Evolutionary conservation across 225 moss, liverwort and hornwort genomes (phyloP), one percentile per base, ranked within the genome.

Genomic region (Marchantia polymorpha): DNA sequence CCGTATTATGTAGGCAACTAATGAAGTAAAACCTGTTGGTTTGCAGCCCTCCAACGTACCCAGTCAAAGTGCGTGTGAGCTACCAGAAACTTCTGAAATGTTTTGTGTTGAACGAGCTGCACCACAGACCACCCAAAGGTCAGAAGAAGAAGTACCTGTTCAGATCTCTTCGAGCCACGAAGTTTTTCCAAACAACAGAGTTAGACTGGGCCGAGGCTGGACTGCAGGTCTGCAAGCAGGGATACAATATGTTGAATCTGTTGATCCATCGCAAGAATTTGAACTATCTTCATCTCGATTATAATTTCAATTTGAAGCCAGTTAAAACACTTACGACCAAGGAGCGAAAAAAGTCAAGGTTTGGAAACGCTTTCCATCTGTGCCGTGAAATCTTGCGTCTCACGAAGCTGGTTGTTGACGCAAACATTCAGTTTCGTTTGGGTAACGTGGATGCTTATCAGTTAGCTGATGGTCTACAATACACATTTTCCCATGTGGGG

Each of bases 141-240:
- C 99, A 99, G 85, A 99, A 99, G 90, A 99, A 99, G 60, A 99
- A 99, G 79, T 99, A 93, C 47, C 78, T 99, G 69, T 99, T 99
- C 69, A 87, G 91, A 79, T 99, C 99, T 13, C 75, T 99, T 81
- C 92, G 99, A 71, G 99, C 99, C 25, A 99, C 99, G 2, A 99
- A 99, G 87, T 99, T 99, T 81, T 99, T 99, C 56, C 99, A 99
- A 83, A 95, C 99, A 52, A 99, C 99, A 73, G 93, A 95, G 79
- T 79, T 99, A 74, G 99, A 99, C 81, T 99, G 99, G 99, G 99
- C 99, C 25, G 99, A 99, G 88, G 99, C 99, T 82, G 99, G 99
- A 64, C 86, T 99, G 46, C 95, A 99, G 86, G 99, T 99, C 64
- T 99, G 99, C 88, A 99, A 99, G 85, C 99, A 99, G 85, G 99